A percentile compares a stretch with the other conserved stretches of the same genome.
phyloP scores from a whole-genome alignment of 163 green algal genomes.

The Prototheca stagnorum region DNA sequence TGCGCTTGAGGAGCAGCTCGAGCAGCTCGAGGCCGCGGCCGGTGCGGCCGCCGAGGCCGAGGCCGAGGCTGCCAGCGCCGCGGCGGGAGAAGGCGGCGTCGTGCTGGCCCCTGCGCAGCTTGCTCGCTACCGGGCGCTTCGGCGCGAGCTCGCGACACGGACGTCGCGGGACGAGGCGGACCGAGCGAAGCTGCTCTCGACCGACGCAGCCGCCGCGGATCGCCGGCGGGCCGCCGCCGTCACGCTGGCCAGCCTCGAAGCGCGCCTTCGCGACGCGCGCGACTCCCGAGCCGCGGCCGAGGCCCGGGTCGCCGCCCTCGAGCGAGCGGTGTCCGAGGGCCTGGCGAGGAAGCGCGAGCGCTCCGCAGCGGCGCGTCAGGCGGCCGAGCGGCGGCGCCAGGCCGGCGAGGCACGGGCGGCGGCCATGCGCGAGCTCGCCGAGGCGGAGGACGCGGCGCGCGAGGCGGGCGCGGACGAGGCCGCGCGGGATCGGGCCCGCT shows the following conservation, averaged over 20 bases:
- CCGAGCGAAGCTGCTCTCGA: conserved; percentile 24
- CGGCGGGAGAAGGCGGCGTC: conserved; percentile 8
- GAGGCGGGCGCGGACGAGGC: conserved; percentile 47
- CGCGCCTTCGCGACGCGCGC: neutral
- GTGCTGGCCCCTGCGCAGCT: conserved; percentile 28
- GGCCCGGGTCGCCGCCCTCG: conserved; percentile 3
- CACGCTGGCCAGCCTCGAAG: neutral
- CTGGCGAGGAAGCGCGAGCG: conserved; percentile 10
- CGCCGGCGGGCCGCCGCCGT: conserved; percentile 6
- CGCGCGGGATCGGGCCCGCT: conserved; percentile 52
- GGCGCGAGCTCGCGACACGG: conserved; percentile 24
- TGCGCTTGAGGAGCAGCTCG: conserved; percentile 6
- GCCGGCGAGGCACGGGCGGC: conserved; percentile 44
- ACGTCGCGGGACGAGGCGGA: conserved; percentile 44
- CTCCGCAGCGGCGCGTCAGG: conserved; percentile 6
- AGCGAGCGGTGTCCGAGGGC: conserved; percentile 7
- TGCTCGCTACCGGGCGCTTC: conserved; percentile 37
- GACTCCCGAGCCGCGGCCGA: neutral
- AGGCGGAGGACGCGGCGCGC: conserved; percentile 38
- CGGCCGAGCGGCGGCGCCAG: conserved; percentile 27
- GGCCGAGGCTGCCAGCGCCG: conserved; percentile 20
- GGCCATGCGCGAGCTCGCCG: no score
- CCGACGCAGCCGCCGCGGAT: conserved; percentile 23
- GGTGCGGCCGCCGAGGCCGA: conserved; percentile 12
- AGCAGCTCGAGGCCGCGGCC: neutral